Base-by-base conservation (phyloP, 2,329 filamentous ascomycete species). In the Diaporthe ampelina region DNA sequence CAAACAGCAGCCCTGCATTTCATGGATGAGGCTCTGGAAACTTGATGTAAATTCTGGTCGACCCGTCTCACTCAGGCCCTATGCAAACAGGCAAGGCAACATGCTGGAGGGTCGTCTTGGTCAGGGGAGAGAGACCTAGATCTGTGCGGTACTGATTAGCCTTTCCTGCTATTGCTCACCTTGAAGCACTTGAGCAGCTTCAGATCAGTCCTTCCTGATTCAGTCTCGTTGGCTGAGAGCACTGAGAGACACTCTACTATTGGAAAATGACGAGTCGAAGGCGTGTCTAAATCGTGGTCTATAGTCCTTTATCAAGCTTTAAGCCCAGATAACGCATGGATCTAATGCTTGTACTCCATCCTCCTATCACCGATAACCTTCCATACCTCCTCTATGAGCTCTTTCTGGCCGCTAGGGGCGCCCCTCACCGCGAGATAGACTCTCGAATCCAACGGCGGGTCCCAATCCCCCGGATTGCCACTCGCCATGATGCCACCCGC, bases 391-490 rank as follows among this genome's bases (percentile, higher is more conserved):
- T 92, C 85, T 3, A 92, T 86, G 65, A 93, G 84, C 81, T 89
- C 89, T 82, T 86, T 87, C 82, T 93, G 91, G 1, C 90, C 91
- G 57, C 82, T 83, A 24, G 88, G 87, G 37, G 91, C 91, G 0
- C 88, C 90, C 56, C 91, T 84, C 40, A 93, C 87, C 7, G 91
- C 91, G 57, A 93, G 84, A 79, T 93, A 93, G 75, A 89, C 86
- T 70, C 91, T 85, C 74, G 85, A 85, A 78, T 93, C 91, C 70
- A 93, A 81, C 70, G 84, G 83, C 2, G 88, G 85, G n/a, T 90
- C 83, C 94, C 93, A 95, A 72, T 89, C 88, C 0, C 93, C 94
- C 0, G 93, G 91, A 81, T 95, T 95, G 6, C 91, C 93, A 80
- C 92, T 88, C 10, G 89, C 93, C 86, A 96, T 90, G 69, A 90